Base-by-base conservation (phyloP, 306 rosid genomes). In the Benincasa hispida region DNA sequence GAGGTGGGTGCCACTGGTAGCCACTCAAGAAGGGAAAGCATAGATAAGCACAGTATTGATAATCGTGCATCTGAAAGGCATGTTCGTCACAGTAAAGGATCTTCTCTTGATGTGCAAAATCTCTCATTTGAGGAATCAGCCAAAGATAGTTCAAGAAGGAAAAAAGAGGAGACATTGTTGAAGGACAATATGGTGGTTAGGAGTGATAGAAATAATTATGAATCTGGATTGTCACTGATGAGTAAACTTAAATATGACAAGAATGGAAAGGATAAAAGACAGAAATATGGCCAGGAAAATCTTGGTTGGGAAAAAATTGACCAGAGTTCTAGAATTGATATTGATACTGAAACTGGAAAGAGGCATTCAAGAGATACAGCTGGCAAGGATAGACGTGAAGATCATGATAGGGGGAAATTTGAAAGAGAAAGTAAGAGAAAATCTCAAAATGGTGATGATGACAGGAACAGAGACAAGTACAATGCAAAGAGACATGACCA, bases 341-440 rank as follows among this genome's bases (percentile, higher is more conserved):
- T 77, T 50, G 84, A 78, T 79, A 79, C 78, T 81, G 86, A 83
- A 89, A 57, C 74, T 81, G 85, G 85, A 70, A 87, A 79, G 84
- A 89, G 75, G 84, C 80, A 74, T 79, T 80, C 90, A 55, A 84
- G 89, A 81, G 89, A 72, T 83, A 73, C 75, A 56, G 67, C 21
- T 79, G 76, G 70, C 59, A 87, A 81, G 85, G 88, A 86, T 77
- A 80, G 89, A 67, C 75, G 83, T 82, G 77, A 53, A 21, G 89
- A 87, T 62, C 80, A 24, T 63, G 69, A 51, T 70, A 87, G 87
- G 81, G 83, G 85, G 60, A 82, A 80, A 58, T 65, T 77, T 81
- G 93, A 84, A 83, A 79, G 89, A 84, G 91, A 80, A 81, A 75
- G 60, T 80, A 88, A 84, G 87, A 84, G 86, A 85, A 90, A 78